phyloP scores from a whole-genome alignment of 345 rosid genomes.

The Xanthoceras sorbifolium region DNA sequence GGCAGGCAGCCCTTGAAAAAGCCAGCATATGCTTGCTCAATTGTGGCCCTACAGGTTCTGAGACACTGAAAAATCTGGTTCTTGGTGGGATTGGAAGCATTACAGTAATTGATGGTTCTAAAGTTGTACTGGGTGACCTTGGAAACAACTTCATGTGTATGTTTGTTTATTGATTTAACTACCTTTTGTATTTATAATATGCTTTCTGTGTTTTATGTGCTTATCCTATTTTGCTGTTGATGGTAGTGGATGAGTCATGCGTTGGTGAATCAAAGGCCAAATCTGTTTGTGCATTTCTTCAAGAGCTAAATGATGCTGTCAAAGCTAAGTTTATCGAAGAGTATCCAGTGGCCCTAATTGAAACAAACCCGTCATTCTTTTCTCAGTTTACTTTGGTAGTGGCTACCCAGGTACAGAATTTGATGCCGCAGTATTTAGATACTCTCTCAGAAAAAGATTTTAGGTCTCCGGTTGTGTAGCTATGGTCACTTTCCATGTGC shows the following conservation, averaged over 20 bases:
- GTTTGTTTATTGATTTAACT: constrained; percentile 7
- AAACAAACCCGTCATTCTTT: constrained; percentile 75
- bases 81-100: constrained; percentile 97
- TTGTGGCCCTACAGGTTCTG: constrained; percentile 98
- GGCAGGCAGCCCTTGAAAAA: constrained; percentile 84
- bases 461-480: background rate
- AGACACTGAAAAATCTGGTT: constrained; percentile 92
- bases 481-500: background rate
- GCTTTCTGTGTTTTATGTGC: background rate
- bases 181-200: constrained; percentile 2
- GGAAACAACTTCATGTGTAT: constrained; percentile 97
- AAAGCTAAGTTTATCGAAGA: constrained; percentile 98
- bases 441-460: background rate
- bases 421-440: background rate
- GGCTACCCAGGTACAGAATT: constrained; percentile 76
- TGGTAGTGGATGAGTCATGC: constrained; percentile 74
- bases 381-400: constrained; percentile 85
- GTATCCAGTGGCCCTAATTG: constrained; percentile 68
- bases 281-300: constrained; percentile 85
- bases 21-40: constrained; percentile 92
- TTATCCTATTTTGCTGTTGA: constrained; percentile 27
- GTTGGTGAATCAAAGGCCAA: constrained; percentile 87
- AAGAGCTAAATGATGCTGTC: constrained; percentile 96
- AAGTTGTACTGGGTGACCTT: constrained; percentile 83
- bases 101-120: constrained; percentile 91